Base-by-base conservation (phyloP, 495 filamentous ascomycete genomes). In the Bathelium albidoporum region DNA sequence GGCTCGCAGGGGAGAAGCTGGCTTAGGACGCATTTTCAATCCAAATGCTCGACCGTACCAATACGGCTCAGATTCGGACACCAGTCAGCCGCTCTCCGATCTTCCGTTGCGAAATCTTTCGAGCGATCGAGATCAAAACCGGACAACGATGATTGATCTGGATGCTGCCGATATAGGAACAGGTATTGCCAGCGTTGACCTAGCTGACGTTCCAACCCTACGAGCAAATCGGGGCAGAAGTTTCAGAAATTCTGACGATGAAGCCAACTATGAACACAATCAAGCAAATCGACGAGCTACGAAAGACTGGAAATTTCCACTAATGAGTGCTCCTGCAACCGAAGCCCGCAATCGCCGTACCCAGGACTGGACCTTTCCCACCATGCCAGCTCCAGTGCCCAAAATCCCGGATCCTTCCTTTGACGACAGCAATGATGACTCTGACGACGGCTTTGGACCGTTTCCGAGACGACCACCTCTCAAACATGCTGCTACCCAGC, bases 301-400 rank as follows among this genome's bases (percentile, higher is more conserved):
- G 9, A 67, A 60, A 41, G 73, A 75, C 16, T 75, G 73, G 73
- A 74, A 65, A 52, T 79, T 79, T 60, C 76, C 72, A 62, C 18
- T 81, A 9, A 65, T 80, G 29, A 81, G 77, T 65, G 81, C 81
- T 60, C 77, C 81, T 14, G 77, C 74, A 1, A 79, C 80, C 64
- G 67, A 75, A 3, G 79, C 78, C 43, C 68, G 60, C 12, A 70
- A 73, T 36, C 75, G 82, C 26, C 74, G 79, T 9, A 83, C 83
- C 0, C 78, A 82, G 52, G 84, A 87, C 45, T 86, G 84, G 84
- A 84, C 79, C 41, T 86, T 85, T 69, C 83, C 84, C 2, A 74
- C 79, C 28, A 77, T 79, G 43, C 24, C 53, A 12, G 60, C 52
- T 49, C 49, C 55, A 24, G 29, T 44, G 49, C 59, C n/a, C n/a